Evolutionary conservation across 2,329 filamentous ascomycete species (phyloP).

Genomic region (Stemphylium lycopersici): DNA sequence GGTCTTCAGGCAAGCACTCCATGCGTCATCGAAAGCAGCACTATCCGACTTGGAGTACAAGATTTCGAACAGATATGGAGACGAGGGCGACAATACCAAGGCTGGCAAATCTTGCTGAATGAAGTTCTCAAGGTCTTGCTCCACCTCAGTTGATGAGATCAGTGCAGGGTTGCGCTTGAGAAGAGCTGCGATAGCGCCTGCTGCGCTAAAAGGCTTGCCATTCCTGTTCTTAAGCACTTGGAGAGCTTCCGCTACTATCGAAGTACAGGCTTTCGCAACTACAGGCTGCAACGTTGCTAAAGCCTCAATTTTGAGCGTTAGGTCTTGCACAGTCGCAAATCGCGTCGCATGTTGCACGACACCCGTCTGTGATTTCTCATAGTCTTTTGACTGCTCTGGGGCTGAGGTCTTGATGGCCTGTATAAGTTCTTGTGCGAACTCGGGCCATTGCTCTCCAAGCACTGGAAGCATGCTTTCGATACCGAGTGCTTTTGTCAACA

Average conservation of each 20-base stretch:
- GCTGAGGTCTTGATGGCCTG: constrained; percentile 74
- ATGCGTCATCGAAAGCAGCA: constrained; percentile 38
- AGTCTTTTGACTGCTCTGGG: constrained; percentile 81
- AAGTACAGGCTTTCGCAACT: constrained; percentile 47
- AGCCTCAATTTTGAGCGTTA: constrained; percentile 17
- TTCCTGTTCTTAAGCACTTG: constrained; percentile 60
- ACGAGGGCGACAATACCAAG: constrained; percentile 72
- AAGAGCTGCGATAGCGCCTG: constrained; percentile 62
- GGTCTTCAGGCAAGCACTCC: constrained; percentile 39
- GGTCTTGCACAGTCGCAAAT: constrained; percentile 62
- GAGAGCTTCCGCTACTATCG: constrained; percentile 57
- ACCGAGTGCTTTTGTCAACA: constrained; percentile 51
- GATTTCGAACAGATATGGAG: constrained; percentile 68
- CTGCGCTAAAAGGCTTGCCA: constrained; percentile 71
- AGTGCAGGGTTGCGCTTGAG: constrained; percentile 54
- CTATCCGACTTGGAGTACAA: constrained; percentile 58
- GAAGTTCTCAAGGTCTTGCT: constrained; percentile 52
- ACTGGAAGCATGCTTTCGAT: constrained; percentile 54
- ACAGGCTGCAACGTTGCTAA: constrained; percentile 15
- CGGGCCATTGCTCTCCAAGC: constrained; percentile 66
- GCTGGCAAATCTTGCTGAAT: constrained; percentile 62
- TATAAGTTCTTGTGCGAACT: constrained; percentile 66
- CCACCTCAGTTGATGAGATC: constrained; percentile 51
- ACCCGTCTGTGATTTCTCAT: constrained; percentile 71
- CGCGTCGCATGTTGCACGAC: constrained; percentile 71